These are phyloP conservation scores for Fulvia fulva DNA, from an alignment of 2,329 filamentous ascomycete genomes.

Conservation along the genomic window DNA sequence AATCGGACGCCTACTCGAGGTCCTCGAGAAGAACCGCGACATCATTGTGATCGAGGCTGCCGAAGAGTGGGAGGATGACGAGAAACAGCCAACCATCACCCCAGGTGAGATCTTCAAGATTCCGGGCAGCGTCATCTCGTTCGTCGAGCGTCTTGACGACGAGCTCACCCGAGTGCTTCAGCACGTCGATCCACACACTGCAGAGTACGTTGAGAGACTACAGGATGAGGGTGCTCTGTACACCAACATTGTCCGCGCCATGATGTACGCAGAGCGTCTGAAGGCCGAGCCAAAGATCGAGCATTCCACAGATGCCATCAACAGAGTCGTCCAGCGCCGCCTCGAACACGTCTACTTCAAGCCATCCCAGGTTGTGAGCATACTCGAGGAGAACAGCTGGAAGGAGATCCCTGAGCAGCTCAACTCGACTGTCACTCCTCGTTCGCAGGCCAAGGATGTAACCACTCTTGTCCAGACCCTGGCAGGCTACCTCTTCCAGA, in stretches of 20 bases:
- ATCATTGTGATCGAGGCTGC: constrained; percentile 79
- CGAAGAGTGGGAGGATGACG: constrained; percentile 98
- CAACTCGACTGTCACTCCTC: constrained; percentile 77
- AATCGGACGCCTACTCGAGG: constrained; percentile 69
- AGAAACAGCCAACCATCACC: constrained; percentile 76
- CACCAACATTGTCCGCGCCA: constrained; percentile 81
- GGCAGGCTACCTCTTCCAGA: constrained; percentile 89
- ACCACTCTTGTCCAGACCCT: constrained; percentile 75
- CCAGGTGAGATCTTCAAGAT: constrained; percentile 80
- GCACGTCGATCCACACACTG: constrained; percentile 95
- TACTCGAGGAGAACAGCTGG: constrained; percentile 93
- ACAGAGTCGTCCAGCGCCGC: constrained; percentile 88
- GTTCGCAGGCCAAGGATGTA: constrained; percentile 64
- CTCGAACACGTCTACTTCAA: constrained; percentile 99
- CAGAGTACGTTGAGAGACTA: constrained; percentile 94
- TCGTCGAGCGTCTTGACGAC: constrained; percentile 91
- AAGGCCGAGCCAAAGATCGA: constrained; percentile 67
- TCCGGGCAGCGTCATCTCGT: constrained; percentile 89
- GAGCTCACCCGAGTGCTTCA: constrained; percentile 97
- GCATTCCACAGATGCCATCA: constrained; percentile 78
- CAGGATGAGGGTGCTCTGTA: constrained; percentile 88
- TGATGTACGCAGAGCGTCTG: constrained; percentile 83
- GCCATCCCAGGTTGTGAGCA: constrained; percentile 87
- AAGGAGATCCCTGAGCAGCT: constrained; percentile 66
- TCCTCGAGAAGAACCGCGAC: constrained; percentile 73